These are phyloP conservation scores for Pleurotus pulmonarius DNA, from an alignment of 768 basidiomycete species.

Conservation along the genomic window DNA sequence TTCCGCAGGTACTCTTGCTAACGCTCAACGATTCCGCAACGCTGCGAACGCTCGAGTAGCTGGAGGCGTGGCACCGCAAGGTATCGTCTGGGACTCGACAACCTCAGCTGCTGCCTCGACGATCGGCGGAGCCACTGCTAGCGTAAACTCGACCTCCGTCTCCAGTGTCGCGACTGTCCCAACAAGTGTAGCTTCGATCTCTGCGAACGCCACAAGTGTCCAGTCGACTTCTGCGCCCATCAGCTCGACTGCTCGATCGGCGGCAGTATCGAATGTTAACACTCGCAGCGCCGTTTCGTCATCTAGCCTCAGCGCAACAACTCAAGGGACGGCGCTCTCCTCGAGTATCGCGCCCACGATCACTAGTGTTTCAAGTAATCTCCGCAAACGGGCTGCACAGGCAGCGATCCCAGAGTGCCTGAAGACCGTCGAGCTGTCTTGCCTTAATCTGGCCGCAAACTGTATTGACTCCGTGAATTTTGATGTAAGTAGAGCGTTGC, in stretches of 20 bases:
- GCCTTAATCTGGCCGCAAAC: constrained; percentile 10
- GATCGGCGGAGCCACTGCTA: neutral
- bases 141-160: neutral
- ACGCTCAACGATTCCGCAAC: constrained; percentile 3
- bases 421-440: constrained; percentile 11
- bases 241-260: neutral
- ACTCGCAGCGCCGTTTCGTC: neutral
- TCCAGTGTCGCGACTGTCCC: neutral
- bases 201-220: too few species aligned
- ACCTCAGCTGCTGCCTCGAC: neutral
- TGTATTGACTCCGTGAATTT: constrained; percentile 7
- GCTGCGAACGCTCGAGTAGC: neutral
- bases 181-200: neutral
- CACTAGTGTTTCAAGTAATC: neutral
- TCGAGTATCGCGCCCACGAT: neutral
- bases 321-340: neutral
- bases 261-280: neutral
- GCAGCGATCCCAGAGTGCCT: constrained; percentile 10
- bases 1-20: neutral
- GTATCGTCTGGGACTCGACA: neutral
- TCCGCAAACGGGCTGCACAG: constrained; percentile 3
- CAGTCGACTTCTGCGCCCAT: too few species aligned
- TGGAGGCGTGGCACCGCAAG: neutral
- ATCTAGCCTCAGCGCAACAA: neutral
- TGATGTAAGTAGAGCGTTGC: constrained; percentile 1